These are phyloP conservation scores for Rhododendron ovatum DNA, from an alignment of 148 eudicot species.

Conservation along the genomic window DNA sequence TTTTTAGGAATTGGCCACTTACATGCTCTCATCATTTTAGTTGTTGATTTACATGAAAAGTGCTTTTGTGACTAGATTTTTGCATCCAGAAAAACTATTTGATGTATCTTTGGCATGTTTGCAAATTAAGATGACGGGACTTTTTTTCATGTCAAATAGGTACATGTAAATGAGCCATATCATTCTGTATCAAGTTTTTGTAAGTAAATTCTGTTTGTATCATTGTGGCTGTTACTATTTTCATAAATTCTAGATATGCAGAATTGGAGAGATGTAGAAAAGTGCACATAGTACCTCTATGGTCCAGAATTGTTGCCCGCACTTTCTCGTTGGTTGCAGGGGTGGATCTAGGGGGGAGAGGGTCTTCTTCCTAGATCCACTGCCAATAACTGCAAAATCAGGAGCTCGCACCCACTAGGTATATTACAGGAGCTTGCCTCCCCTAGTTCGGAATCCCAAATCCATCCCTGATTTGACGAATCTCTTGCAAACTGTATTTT, in stretches of 20 bases:
- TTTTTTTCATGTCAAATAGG: too few species aligned
- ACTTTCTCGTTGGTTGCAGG: neutral
- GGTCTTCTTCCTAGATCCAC: neutral
- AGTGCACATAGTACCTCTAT: neutral
- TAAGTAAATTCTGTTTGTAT: neutral
- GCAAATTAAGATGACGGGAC: neutral
- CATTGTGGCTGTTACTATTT: too few species aligned
- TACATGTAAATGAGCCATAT: neutral
- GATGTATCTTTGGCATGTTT: neutral
- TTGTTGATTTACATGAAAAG: neutral
- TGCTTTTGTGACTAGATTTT: neutral
- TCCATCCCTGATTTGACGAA: neutral
- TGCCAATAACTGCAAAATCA: neutral
- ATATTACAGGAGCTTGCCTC: neutral
- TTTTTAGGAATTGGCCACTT: neutral
- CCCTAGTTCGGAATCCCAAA: neutral
- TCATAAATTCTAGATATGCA: neutral
- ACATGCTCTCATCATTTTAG: neutral
- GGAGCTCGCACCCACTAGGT: neutral
- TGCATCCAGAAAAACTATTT: neutral
- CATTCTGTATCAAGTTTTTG: neutral
- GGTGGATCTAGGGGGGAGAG: neutral
- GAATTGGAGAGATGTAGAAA: neutral
- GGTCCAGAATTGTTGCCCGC: too few species aligned
- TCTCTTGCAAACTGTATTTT: neutral